Conservation (phyloP, 164 flowering plant genomes). For the Pachysandra terminalis region DNA sequence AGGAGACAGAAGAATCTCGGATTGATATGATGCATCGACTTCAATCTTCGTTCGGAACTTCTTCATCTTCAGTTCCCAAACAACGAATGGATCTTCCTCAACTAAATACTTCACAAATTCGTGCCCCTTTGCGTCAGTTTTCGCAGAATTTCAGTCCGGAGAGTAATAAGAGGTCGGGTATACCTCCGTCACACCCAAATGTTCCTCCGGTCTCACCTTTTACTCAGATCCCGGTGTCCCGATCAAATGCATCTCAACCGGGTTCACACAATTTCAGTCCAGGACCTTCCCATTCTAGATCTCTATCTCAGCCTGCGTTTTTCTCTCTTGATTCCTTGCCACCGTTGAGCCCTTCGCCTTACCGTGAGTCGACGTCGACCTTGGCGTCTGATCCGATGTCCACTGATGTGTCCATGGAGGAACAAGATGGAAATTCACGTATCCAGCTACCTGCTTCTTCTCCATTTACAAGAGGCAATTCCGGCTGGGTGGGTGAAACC, state of each 20-base stretch:
- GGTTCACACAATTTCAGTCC: slow-evolving; percentile 42
- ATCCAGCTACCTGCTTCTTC: slow-evolving; percentile 25
- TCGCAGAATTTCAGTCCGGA: slow-evolving; percentile 43
- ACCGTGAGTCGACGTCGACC: slow-evolving; percentile 42
- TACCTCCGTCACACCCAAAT: slow-evolving; percentile 86
- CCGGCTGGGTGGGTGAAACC: slow-evolving; percentile 49
- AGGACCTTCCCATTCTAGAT: slow-evolving; percentile 69
- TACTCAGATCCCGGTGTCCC: slow-evolving; percentile 58
- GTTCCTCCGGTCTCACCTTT: slow-evolving; percentile 78
- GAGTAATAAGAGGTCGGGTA: slow-evolving; percentile 53
- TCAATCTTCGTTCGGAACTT: slow-evolving; percentile 64
- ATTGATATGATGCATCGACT: slow-evolving; percentile 48
- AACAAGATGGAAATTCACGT: slow-evolving; percentile 42
- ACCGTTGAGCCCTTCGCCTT: slow-evolving; percentile 78
- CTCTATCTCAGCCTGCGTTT: slow-evolving; percentile 77
- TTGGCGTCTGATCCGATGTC: slow-evolving; percentile 39
- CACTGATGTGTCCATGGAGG: slow-evolving; percentile 70
- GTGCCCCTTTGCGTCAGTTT: slow-evolving; percentile 45
- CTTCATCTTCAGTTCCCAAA: slow-evolving; percentile 40
- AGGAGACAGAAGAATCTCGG: slow-evolving; percentile 46
- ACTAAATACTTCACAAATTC: slow-evolving; percentile 39
- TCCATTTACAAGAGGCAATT: slow-evolving; percentile 26
- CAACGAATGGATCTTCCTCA: slow-evolving; percentile 63
- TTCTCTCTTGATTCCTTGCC: slow-evolving; percentile 81
- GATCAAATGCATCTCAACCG: slow-evolving; percentile 28